Evolutionary conservation across 805 yeast species (phyloP), one percentile per base, ranked within the genome.

Genomic region (Wickerhamiella bombiphila): DNA sequence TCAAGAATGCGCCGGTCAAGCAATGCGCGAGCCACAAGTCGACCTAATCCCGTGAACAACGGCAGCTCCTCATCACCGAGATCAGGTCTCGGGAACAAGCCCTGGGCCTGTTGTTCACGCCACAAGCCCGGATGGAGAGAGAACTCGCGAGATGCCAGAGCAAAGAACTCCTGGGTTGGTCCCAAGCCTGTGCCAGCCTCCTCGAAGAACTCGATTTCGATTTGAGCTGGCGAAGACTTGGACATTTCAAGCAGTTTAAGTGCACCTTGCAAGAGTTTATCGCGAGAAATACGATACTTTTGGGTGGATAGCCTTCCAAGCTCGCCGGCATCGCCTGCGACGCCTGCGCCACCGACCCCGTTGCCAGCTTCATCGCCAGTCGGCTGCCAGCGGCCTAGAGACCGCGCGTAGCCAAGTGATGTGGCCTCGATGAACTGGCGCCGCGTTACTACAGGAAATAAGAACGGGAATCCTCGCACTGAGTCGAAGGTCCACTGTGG

Each of bases 161-260:
- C 74, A 52, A 83, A 88, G 52, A 91, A 88, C 57, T 88, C 98
- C 45, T 86, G 63, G 0, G 98, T 88, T 3, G 98, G 98, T 0
- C 98, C 98, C 32, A 85, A 60, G 0, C 98, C 98, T 0, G 94
- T 77, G n/a, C 97, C 98, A 5, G 69, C 94, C 55, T 88, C 98
- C 46, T 78, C 85, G 44, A 68, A 73, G 50, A 80, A 88, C 54
- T 86, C 94, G 39, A 91, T 75, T 49, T 88, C 97, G 17, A 88
- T 59, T 3, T 80, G 64, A 21, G 83, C 78, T 1, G 94, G 85
- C n/a, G 76, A 68, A 0, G 80, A 60, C 0, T 91, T 93, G 54
- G 82, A 78, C 35, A 71, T 61, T 32, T 74, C 77, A 56, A 91
- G 61, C 2, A 86, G 79, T 50, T 81, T 81, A 36, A 80, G 57